These are phyloP conservation scores for Halteria grandinella DNA, from an alignment of 73 alveolate genomes.

Conservation along the genomic window DNA sequence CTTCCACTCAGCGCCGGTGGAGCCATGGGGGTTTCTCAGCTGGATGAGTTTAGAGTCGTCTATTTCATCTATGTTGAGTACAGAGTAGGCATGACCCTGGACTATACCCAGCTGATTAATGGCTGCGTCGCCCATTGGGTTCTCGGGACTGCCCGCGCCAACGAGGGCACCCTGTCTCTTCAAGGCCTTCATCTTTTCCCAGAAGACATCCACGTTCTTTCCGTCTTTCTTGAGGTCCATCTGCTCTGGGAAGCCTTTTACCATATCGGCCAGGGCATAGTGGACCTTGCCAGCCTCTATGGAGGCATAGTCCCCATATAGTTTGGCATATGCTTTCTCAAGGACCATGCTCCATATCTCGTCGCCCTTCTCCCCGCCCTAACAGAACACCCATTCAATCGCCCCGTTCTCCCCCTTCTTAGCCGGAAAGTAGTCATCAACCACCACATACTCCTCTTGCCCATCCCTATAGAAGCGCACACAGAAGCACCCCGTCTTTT, in stretches of 20 bases:
- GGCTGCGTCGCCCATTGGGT: slow-evolving; percentile 32
- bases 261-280: slow-evolving; percentile 76
- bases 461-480: slow-evolving; percentile 54
- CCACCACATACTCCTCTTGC: neutral
- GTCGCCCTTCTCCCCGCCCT: neutral
- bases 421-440: slow-evolving; percentile 69
- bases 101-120: slow-evolving; percentile 70
- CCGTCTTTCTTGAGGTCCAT: neutral
- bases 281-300: slow-evolving; percentile 75
- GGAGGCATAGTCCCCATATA: slow-evolving; percentile 70
- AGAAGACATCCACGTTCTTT: slow-evolving; percentile 27
- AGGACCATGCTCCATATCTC: slow-evolving; percentile 67
- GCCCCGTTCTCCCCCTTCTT: slow-evolving; percentile 12
- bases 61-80: slow-evolving; percentile 77
- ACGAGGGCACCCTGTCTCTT: slow-evolving; percentile 3
- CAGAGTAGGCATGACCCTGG: slow-evolving; percentile 91
- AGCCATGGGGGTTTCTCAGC: slow-evolving; percentile 96
- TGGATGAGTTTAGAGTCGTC: slow-evolving; percentile 78
- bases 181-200: slow-evolving; percentile 46
- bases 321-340: slow-evolving; percentile 85
- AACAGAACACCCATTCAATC: slow-evolving; percentile 1
- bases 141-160: slow-evolving; percentile 63
- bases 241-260: slow-evolving; percentile 68
- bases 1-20: slow-evolving; percentile 71
- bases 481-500: slow-evolving; percentile 49